Evolutionary conservation across 192 early-diverging fungal genomes (phyloP), one percentile per base, ranked within the genome.

Genomic region (Backusella parvicylindrica): DNA sequence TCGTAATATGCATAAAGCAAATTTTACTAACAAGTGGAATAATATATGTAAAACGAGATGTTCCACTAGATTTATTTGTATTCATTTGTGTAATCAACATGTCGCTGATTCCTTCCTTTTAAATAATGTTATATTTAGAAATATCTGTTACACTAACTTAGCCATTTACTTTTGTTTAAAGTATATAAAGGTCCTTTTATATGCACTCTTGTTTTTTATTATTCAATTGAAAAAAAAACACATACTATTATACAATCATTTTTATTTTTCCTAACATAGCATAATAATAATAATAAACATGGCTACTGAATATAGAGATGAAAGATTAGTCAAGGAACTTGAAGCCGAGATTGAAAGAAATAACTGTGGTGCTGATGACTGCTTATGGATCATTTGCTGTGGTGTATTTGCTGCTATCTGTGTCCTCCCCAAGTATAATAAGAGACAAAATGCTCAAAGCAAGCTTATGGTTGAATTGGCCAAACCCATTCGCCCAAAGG

Each of bases 231-330:
- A 4, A 47, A 47, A 47, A 47, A 15, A 47, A 47, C 18, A 47
- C 18, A n/a, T 6, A 47, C n/a, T n/a, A 47, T n/a, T 18, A 47
- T 47, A 47, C 43, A 47, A 47, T 56, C 23, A 16, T 56, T 53
- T 49, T 21, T 56, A 56, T 56, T 56, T 26, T 50, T 21, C 6
- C 23, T 60, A 28, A 60, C 28, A 60, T 60, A 28, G 9, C 28
- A 12, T 60, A 28, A 60, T 60, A 60, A 38, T 0, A 43, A 3
- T 60, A 28, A 60, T 60, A 60, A 60, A 7, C 21, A 60, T 60
- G 53, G 21, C 53, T 60, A 68, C 35, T 36, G 66, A 68, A 68
- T 68, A 68, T 35, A 68, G 66, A 68, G 36, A 68, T n/a, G 66
- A 68, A 68, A 21, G 13, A 21, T n/a, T 68, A n/a, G 18, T 68